Evolutionary conservation across 345 rosid species (phyloP), one percentile per base, ranked within the genome.

Genomic region (Eutrema japonicum): DNA sequence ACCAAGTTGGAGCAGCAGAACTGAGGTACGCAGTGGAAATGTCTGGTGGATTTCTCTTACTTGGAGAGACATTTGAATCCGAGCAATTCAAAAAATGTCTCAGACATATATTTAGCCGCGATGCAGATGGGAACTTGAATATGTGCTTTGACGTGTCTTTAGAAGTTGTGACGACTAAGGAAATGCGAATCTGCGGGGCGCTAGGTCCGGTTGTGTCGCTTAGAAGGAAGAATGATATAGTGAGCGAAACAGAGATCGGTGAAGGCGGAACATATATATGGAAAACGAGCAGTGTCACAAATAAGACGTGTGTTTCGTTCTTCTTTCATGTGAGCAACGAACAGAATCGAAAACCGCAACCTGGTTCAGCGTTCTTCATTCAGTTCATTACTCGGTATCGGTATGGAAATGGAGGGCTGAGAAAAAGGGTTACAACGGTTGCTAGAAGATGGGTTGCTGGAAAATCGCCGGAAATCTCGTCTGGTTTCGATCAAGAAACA

Each of bases 401-500:
- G 33, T 80, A 83, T 72, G 96, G 92, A 42, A 87, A 83, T 82
- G 77, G 79, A 77, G 89, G 86, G 62, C 10, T 87, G 42, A 79
- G 87, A 73, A 88, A 87, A 75, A 85, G 98, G 61, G 96, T 94
- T 46, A 88, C 95, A 43, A 95, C 99, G 0, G 96, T 90, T 66
- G 98, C 97, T 5, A 87, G 99, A 77, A 88, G 99, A 80, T 95
- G 96, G 96, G 92, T 84, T 41, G 80, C 81, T n/a, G 92, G 86
- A 67, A 84, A 84, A 66, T 83, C 96, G 1, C 89, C 92, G 2
- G 99, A 95, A 64, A 83, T 89, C 40, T 73, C 83, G 67, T 79
- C 94, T 10, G 94, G 99, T 33, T 95, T 95, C 22, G 98, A 92
- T 82, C 99, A 95, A 83, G 98, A 95, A 88, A 86, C 96, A 55